Conservation (phyloP, 805 yeast species). For the Ogataea degrootiae region DNA sequence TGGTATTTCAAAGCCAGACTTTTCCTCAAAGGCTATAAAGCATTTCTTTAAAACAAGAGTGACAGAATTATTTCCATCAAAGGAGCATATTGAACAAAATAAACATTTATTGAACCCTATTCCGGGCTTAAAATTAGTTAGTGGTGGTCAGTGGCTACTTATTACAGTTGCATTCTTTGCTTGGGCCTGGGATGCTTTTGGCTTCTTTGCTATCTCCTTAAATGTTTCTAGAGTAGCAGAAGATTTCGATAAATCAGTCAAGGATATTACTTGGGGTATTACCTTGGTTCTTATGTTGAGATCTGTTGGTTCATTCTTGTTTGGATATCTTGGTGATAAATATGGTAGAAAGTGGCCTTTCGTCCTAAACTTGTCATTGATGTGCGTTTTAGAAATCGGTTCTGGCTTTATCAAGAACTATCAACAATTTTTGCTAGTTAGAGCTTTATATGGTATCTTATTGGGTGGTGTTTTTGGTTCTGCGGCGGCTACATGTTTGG, state of each 20-base stretch:
- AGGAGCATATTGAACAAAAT: conserved; percentile 33
- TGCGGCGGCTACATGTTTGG: conserved; percentile 49
- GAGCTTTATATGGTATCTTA: conserved; percentile 58
- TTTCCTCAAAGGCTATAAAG: conserved; percentile 28
- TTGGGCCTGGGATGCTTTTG: conserved; percentile 67
- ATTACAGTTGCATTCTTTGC: conserved; percentile 49
- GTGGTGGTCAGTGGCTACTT: conserved; percentile 51
- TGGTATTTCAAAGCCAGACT: conserved; percentile 28
- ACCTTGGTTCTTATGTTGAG: conserved; percentile 65
- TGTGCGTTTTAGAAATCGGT: conserved; percentile 55
- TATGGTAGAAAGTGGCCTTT: conserved; percentile 61
- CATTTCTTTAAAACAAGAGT: conserved; percentile 42
- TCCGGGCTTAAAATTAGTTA: conserved; percentile 46
- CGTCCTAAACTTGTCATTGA: conserved; percentile 38
- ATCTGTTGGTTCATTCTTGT: conserved; percentile 58
- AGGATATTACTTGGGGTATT: conserved; percentile 60
- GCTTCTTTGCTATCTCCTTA: conserved; percentile 54
- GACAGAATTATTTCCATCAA: conserved; percentile 45
- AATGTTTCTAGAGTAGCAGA: conserved; percentile 45
- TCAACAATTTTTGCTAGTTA: conserved; percentile 53
- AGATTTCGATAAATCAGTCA: conserved; percentile 40
- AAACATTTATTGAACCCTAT: conserved; percentile 55
- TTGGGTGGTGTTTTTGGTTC: conserved; percentile 56
- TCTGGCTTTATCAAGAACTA: conserved; percentile 57
- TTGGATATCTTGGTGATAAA: conserved; percentile 56